These are phyloP conservation scores for Penicillium ucsense DNA, from an alignment of 495 filamentous ascomycete genomes.

Conservation along the genomic window DNA sequence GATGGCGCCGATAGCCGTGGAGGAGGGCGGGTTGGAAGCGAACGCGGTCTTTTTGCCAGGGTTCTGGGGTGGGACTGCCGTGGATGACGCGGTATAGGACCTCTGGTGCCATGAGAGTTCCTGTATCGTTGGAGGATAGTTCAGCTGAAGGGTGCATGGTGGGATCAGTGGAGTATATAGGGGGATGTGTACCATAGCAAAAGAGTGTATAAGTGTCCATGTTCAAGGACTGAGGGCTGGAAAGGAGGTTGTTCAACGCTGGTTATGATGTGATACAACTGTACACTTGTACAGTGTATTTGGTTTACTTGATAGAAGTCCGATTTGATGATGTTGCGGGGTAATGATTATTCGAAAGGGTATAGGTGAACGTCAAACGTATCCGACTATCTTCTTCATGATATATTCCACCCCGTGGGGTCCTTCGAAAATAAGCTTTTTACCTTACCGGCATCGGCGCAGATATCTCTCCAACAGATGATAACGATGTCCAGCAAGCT, in stretches of 20 bases:
- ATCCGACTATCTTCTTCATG: too few relatives aligned
- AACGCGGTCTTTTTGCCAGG: slow-evolving; percentile 45
- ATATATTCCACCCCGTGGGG: too few relatives aligned
- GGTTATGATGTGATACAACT: too few relatives aligned
- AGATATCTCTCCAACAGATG: too few relatives aligned
- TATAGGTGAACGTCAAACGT: too few relatives aligned
- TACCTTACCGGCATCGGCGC: too few relatives aligned
- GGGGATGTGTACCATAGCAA: slow-evolving; percentile 44
- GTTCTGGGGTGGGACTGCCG: slow-evolving; percentile 40
- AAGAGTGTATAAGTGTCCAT: slow-evolving; percentile 43
- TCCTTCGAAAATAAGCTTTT: too few relatives aligned
- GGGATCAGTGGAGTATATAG: neutral
- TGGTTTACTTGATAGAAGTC: too few relatives aligned
- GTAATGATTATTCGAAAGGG: too few relatives aligned
- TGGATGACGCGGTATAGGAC: slow-evolving; percentile 80
- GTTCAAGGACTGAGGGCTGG: neutral
- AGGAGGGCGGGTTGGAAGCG: slow-evolving; percentile 67
- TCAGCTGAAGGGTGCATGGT: neutral
- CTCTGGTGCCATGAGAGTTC: slow-evolving; percentile 64
- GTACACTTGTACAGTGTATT: too few relatives aligned
- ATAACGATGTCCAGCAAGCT: too few relatives aligned
- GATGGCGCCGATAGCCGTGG: slow-evolving; percentile 58
- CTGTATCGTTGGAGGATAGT: slow-evolving; percentile 11
- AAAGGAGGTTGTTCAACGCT: neutral
- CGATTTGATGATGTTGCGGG: too few relatives aligned